Conservation (phyloP, 1,284 basidiomycete species). For the Coniferiporia weirii region DNA sequence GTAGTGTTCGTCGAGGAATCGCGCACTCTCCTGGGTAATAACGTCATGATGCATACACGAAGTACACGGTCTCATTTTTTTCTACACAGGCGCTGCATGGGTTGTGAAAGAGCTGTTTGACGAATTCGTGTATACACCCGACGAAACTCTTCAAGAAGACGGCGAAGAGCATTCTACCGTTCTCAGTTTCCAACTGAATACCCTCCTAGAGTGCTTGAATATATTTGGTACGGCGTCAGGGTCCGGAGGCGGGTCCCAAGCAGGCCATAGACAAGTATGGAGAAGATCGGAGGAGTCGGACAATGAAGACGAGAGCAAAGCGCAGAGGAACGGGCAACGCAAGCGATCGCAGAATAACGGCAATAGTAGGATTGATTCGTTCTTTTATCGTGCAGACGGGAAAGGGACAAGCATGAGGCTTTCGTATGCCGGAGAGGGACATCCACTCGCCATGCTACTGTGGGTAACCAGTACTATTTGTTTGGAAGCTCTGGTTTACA, state of each 20-base stretch:
- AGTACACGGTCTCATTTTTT: neutral
- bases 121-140: slow-evolving; percentile 33
- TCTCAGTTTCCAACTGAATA: slow-evolving; percentile 45
- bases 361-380: slow-evolving; percentile 41
- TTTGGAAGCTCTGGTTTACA: neutral
- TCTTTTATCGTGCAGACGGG: slow-evolving; percentile 45
- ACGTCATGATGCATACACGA: neutral
- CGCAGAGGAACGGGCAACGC: slow-evolving; percentile 13
- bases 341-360: slow-evolving; percentile 12
- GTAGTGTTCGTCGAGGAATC: slow-evolving; percentile 13
- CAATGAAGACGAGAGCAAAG: slow-evolving; percentile 17
- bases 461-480: slow-evolving; percentile 37
- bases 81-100: slow-evolving; percentile 40
- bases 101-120: slow-evolving; percentile 40
- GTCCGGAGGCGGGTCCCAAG: slow-evolving; percentile 6
- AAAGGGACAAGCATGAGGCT: slow-evolving; percentile 82
- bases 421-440: slow-evolving; percentile 74
- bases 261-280: slow-evolving; percentile 11
- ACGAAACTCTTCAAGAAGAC: slow-evolving; percentile 19
- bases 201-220: slow-evolving; percentile 48
- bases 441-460: slow-evolving; percentile 79
- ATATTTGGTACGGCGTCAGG: slow-evolving; percentile 47
- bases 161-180: slow-evolving; percentile 22
- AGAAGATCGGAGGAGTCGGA: slow-evolving; percentile 13
- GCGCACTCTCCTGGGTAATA: slow-evolving; percentile 9